Evolutionary conservation across 495 filamentous ascomycete species (phyloP).

Genomic region (Penicillium cosmopolitanum): DNA sequence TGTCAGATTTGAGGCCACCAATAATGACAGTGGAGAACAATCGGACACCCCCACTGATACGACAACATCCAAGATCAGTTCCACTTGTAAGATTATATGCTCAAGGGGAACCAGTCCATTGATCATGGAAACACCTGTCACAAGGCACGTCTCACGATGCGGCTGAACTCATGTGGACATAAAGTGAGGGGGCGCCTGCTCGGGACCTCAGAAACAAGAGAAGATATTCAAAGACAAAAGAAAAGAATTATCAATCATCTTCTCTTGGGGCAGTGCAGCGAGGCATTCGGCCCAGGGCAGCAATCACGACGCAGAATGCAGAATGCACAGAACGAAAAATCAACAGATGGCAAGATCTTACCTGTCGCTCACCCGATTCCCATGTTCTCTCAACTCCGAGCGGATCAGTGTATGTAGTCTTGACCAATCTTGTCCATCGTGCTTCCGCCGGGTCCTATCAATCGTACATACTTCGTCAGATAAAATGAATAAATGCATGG

Average conservation of each 20-base stretch:
- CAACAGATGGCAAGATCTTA: conserved; percentile 29
- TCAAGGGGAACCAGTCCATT: not conserved
- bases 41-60: not conserved
- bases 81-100: conserved; percentile 10
- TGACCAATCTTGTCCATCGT: conserved; percentile 73
- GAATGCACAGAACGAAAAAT: conserved; percentile 1
- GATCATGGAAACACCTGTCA: not conserved
- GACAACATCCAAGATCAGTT: not conserved
- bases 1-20: conserved; percentile 9
- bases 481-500: not conserved
- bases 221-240: not conserved
- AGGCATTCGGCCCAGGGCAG: not conserved
- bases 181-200: not conserved
- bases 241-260: not conserved
- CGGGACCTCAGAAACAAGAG: not conserved
- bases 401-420: conserved; percentile 74
- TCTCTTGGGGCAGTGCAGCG: conserved; percentile 1
- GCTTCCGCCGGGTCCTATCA: conserved; percentile 59
- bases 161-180: conserved; percentile 6
- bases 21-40: not conserved
- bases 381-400: conserved; percentile 70
- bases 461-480: not conserved
- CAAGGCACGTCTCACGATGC: conserved; percentile 2
- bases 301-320: conserved; percentile 10
- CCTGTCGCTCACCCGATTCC: conserved; percentile 78